Evolutionary conservation across 352 stramenopile species (phyloP).

Genomic region (Phytopythium oedochilum): DNA sequence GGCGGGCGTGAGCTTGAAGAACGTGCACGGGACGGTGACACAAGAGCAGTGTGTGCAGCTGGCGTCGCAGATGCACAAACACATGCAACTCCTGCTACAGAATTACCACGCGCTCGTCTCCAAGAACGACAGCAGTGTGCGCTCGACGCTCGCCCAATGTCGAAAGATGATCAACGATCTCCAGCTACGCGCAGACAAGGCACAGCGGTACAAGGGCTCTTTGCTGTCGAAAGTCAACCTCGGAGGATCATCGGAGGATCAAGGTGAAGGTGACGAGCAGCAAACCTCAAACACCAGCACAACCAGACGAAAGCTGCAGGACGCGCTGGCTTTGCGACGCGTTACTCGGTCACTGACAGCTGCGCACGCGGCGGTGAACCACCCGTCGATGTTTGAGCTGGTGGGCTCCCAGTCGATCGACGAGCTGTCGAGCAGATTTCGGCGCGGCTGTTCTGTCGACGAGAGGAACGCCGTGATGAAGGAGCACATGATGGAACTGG

Average conservation of each 20-base stretch:
- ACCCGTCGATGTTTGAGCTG: constrained; percentile 86
- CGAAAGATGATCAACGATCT: constrained; percentile 64
- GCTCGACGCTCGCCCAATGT: constrained; percentile 25
- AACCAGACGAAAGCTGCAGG: constrained; percentile 8
- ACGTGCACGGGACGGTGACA: constrained; percentile 27
- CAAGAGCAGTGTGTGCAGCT: constrained; percentile 76
- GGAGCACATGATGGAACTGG: constrained; percentile 61
- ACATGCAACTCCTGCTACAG: constrained; percentile 77
- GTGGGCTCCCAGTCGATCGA: constrained; percentile 59
- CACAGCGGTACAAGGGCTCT: constrained; percentile 55
- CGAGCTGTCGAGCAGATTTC: constrained; percentile 44
- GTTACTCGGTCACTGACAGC: constrained; percentile 78
- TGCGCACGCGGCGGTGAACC: constrained; percentile 68
- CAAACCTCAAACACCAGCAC: background rate
- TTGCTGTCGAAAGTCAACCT: constrained; percentile 61
- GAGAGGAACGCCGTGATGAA: constrained; percentile 51
- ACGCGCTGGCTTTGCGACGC: constrained; percentile 35
- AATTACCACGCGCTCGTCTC: constrained; percentile 50
- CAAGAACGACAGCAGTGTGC: constrained; percentile 7
- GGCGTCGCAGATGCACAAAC: constrained; percentile 86
- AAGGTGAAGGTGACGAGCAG: background rate
- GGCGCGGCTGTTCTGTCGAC: constrained; percentile 30
- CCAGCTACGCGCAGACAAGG: constrained; percentile 52
- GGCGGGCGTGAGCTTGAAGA: background rate
- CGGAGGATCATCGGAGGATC: constrained; percentile 1